Conservation (phyloP, 495 filamentous ascomycete genomes). For the Tuber calosporum region DNA sequence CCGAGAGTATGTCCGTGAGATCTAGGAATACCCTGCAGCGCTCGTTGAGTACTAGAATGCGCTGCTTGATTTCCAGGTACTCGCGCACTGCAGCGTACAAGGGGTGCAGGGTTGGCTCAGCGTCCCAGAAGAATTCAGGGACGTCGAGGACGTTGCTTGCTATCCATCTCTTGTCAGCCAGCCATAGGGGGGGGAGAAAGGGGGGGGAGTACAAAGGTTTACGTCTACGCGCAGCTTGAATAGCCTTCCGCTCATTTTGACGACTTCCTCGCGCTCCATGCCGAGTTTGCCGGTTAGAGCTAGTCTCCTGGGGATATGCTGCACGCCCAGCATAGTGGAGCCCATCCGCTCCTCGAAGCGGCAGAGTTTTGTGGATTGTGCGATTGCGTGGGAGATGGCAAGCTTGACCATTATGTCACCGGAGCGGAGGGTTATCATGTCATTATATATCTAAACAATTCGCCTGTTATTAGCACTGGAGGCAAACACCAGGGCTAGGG, state of each 20-base stretch:
- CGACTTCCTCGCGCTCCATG: conserved; percentile 85
- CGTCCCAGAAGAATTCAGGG: conserved; percentile 98
- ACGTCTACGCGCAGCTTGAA: conserved; percentile 96
- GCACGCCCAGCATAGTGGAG: conserved; percentile 83
- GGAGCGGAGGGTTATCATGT: conserved; percentile 94
- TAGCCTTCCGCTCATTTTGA: conserved; percentile 78
- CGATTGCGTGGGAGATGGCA: conserved; percentile 92
- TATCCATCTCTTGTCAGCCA: conserved; percentile 42
- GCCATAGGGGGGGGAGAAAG: not conserved
- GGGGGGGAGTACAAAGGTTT: conserved; percentile 74
- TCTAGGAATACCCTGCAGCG: conserved; percentile 95
- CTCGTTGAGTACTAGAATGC: conserved; percentile 92
- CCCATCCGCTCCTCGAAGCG: conserved; percentile 98
- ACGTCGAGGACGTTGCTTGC: conserved; percentile 96
- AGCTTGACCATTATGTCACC: conserved; percentile 99
- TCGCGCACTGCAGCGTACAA: conserved; percentile 92
- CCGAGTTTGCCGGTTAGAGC: conserved; percentile 85
- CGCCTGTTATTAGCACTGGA: not conserved
- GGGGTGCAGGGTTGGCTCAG: conserved; percentile 87
- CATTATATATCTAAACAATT: conserved; percentile 63
- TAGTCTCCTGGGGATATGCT: conserved; percentile 79
- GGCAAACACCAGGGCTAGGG: not conserved
- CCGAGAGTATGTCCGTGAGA: conserved; percentile 86
- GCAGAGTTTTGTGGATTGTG: conserved; percentile 92
- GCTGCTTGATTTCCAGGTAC: conserved; percentile 93